Evolutionary conservation across 176 grass and related monocot genomes (phyloP).

Genomic region (Thalia dealbata): DNA sequence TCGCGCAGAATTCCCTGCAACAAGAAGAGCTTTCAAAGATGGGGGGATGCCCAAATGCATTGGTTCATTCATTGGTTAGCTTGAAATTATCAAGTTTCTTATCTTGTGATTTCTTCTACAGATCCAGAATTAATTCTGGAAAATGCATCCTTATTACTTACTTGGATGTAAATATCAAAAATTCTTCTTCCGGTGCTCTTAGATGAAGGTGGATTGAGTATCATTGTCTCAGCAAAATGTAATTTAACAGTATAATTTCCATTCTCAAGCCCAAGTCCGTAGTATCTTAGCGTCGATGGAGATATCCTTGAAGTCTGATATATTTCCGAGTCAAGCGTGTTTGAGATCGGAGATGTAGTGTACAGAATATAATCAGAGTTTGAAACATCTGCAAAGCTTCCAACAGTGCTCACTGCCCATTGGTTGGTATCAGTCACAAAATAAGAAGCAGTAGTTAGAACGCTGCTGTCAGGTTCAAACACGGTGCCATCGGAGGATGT

Average conservation of each 20-base stretch:
- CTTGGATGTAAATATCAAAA: constrained; percentile 92
- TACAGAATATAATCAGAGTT: constrained; percentile 38
- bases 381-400: constrained; percentile 31
- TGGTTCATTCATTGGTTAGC: no score
- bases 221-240: constrained; percentile 58
- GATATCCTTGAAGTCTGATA: constrained; percentile 72
- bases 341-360: constrained; percentile 41
- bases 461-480: constrained; percentile 40
- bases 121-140: background rate
- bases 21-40: background rate
- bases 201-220: constrained; percentile 30
- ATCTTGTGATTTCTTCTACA: background rate
- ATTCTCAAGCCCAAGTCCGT: constrained; percentile 77
- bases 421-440: constrained; percentile 14
- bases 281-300: constrained; percentile 75
- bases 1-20: constrained; percentile 46
- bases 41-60: no score
- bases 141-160: constrained; percentile 1
- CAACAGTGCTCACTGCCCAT: constrained; percentile 76
- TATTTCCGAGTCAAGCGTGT: constrained; percentile 52
- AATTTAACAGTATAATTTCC: constrained; percentile 82
- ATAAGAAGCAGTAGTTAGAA: constrained; percentile 29
- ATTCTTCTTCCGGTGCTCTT: constrained; percentile 50
- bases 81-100: no score
- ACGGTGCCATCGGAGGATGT: constrained; percentile 36